Percentiles rank a stretch among this genome's conserved stretches.
Evolutionary conservation across 2,329 filamentous ascomycete genomes (phyloP).

Genomic region (Penicillium sclerotiorum): DNA sequence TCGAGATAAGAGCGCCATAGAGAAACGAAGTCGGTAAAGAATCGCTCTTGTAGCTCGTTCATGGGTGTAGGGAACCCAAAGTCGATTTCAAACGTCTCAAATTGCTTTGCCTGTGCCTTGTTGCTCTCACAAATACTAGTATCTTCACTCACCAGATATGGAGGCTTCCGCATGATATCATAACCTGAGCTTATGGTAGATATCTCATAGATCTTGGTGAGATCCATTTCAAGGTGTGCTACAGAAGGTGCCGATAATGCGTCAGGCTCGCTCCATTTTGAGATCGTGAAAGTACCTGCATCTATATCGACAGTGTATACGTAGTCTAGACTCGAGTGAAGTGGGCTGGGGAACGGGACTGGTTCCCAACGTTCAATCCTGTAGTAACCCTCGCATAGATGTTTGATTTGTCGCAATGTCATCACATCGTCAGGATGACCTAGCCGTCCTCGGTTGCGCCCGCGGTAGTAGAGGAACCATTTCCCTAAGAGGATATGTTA

Average conservation of each 20-base stretch:
- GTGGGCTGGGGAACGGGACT: conserved; percentile 24
- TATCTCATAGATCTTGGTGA: conserved; percentile 3
- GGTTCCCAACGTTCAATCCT: conserved; percentile 23
- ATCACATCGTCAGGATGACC: too few relatives aligned
- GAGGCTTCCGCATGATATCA: too few relatives aligned
- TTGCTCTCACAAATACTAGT: too few relatives aligned
- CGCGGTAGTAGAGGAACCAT: too few relatives aligned
- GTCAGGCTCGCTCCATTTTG: conserved; percentile 6
- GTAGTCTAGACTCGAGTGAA: conserved; percentile 25
- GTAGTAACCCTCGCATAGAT: too few relatives aligned
- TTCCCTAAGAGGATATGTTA: too few relatives aligned
- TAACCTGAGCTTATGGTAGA: too few relatives aligned
- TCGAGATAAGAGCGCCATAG: conserved; percentile 28
- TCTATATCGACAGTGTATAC: conserved; percentile 30
- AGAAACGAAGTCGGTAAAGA: conserved; percentile 28
- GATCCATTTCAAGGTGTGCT: conserved; percentile 5
- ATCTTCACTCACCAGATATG: too few relatives aligned
- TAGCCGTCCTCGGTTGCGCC: too few relatives aligned
- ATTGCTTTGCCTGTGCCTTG: conserved; percentile 4
- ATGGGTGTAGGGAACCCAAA: conserved; percentile 23
- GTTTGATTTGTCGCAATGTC: too few relatives aligned
- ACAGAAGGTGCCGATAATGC: conserved; percentile 2
- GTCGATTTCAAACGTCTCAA: conserved; percentile 17
- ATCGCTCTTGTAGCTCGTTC: conserved; percentile 30
- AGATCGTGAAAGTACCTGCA: conserved; percentile 19